Evolutionary conservation across 768 basidiomycete species (phyloP), one percentile per base, ranked within the genome.

Genomic region (Boletus rubroflammeus): DNA sequence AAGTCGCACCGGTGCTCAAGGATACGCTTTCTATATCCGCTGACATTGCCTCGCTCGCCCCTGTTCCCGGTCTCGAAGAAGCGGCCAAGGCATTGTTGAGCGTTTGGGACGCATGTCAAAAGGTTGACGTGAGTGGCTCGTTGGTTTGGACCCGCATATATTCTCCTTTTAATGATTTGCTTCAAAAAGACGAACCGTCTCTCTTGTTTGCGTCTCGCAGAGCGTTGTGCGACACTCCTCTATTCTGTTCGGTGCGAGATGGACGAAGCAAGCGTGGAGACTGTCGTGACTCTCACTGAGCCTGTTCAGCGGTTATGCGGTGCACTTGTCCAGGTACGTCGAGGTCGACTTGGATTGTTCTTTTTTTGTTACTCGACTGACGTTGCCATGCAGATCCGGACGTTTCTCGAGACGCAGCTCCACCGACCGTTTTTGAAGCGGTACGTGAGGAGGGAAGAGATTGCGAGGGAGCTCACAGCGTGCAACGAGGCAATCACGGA

Each of bases 391-490:
- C 43, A 80, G 79, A 78, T 88, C 4, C 72, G 74, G 38, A 58
- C 63, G 2, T 79, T 90, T 58, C 74, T 89, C 26, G 62, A 75
- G 50, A 84, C 81, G 58, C 83, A 89, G 58, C 72, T 76, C n/a
- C 60, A 80, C 39, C 74, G 88, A 2, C 86, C 90, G 0, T 92
- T 90, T 72, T 70, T 93, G 57, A 88, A 89, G 68, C 78, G 88
- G 5, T 92, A 88, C 63, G 76, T 93, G 36, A 83, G 84, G 64
- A 80, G 87, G 40, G 84, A 88, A 36, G 88, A 91, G 57, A 85
- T 85, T 28, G 64, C 77, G 15, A 71, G 73, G 3, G 77, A 80
- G 31, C 80, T 90, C 35, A 62, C 67, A 0, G 70, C 65, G 3
- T 86, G 84, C 47, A 79, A 83, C 47, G 72, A 77, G 11, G 73